A percentile compares a stretch with the other conserved stretches of the same genome.
phyloP scores from a whole-genome alignment of 1,284 basidiomycete genomes.

The Marasmius sp. region DNA sequence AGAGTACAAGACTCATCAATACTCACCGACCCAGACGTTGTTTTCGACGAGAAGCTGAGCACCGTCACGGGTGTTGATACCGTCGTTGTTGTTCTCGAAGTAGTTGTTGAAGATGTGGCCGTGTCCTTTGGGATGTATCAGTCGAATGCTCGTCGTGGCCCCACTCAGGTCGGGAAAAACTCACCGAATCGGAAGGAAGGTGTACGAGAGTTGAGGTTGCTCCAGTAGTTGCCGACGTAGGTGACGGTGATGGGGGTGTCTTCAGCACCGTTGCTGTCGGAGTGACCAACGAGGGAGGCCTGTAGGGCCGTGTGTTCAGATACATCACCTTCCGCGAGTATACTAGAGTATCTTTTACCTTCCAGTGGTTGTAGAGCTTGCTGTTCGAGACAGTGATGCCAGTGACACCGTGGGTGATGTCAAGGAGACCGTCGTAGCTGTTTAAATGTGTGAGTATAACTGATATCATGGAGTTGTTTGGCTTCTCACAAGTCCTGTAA shows the following conservation, averaged over 20 bases:
- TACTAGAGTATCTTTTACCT: conserved; percentile 15
- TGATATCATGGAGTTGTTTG: too few species aligned
- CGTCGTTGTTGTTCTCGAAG: conserved; percentile 39
- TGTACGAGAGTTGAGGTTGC: conserved; percentile 37
- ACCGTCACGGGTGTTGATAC: conserved; percentile 50
- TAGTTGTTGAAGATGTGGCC: conserved; percentile 49
- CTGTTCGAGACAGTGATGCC: too few species aligned
- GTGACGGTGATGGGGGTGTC: conserved; percentile 35
- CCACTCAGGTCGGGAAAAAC: background rate
- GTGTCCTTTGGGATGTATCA: conserved; percentile 33
- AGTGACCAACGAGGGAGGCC: conserved; percentile 43
- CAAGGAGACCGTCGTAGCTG: conserved; percentile 42
- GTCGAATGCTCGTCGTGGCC: background rate
- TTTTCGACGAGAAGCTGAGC: conserved; percentile 48
- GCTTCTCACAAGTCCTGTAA: conserved; percentile 29
- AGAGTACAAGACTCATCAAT: background rate
- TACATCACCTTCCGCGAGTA: background rate
- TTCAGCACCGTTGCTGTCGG: conserved; percentile 37
- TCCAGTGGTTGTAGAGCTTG: conserved; percentile 43
- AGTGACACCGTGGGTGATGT: conserved; percentile 40
- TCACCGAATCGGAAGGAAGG: conserved; percentile 30
- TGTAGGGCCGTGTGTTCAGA: background rate
- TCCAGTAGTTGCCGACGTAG: conserved; percentile 38
- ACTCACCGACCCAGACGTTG: conserved; percentile 40
- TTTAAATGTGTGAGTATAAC: conserved; percentile 9